phyloP scores from a whole-genome alignment of 345 rosid species.

The Salix arbutifolia region DNA sequence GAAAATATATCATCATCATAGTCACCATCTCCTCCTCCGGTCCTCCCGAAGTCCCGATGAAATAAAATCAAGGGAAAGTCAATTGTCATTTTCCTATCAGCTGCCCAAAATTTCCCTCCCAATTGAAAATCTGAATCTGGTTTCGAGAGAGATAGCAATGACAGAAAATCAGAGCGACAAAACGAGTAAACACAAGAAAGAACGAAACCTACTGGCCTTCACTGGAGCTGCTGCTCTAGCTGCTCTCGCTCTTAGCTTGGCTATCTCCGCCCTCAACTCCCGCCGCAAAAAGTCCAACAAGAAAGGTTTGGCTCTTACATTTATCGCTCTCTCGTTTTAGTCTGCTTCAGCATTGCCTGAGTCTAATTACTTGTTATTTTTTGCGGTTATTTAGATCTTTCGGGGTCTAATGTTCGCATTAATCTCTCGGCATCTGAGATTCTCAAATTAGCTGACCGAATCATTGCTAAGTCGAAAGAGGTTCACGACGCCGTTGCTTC shows the following conservation, averaged over 20 bases:
- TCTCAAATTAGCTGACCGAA: slow-evolving; percentile 57
- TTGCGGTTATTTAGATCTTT: slow-evolving; percentile 47
- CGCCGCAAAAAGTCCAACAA: slow-evolving; percentile 46
- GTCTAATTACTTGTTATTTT: background rate
- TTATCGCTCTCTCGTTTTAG: background rate
- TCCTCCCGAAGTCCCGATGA: background rate
- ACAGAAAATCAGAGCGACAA: slow-evolving; percentile 35
- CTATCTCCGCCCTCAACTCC: slow-evolving; percentile 57
- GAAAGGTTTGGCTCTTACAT: slow-evolving; percentile 36
- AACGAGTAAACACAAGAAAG: slow-evolving; percentile 35
- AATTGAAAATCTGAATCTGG: background rate
- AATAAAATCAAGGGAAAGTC: too few relatives aligned
- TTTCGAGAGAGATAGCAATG: slow-evolving; percentile 12
- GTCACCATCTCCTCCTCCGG: background rate
- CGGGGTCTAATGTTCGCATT: slow-evolving; percentile 55
- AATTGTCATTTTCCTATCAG: background rate
- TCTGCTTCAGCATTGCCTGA: background rate
- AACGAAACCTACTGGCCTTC: slow-evolving; percentile 45
- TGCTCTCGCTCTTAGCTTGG: slow-evolving; percentile 61
- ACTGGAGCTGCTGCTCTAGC: slow-evolving; percentile 73
- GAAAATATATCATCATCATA: too few relatives aligned
- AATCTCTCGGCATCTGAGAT: slow-evolving; percentile 69
- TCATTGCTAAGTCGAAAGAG: slow-evolving; percentile 57
- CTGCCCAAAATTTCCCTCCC: slow-evolving; percentile 11
- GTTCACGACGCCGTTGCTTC: slow-evolving; percentile 74